Conservation (phyloP, 1,139 yeast genomes). For the Suhomyces taliae region DNA sequence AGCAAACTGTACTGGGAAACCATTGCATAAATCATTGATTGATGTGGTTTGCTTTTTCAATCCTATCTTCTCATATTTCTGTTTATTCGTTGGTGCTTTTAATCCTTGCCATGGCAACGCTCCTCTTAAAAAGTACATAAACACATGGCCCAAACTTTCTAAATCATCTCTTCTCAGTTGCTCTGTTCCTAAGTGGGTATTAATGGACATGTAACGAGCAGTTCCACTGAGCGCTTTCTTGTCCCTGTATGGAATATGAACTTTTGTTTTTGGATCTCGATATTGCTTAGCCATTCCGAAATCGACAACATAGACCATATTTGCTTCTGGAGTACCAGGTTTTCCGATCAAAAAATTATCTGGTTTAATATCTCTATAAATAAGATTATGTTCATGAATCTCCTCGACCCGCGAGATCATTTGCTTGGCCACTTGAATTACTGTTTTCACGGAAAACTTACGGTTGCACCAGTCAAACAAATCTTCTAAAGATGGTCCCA, state of each 20-base stretch:
- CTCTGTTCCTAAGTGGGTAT: slow-evolving; percentile 64
- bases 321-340: slow-evolving; percentile 63
- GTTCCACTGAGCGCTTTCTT: slow-evolving; percentile 65
- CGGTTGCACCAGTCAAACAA: slow-evolving; percentile 83
- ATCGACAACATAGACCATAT: slow-evolving; percentile 49
- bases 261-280: slow-evolving; percentile 59
- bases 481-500: slow-evolving; percentile 79
- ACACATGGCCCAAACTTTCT: slow-evolving; percentile 64
- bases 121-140: slow-evolving; percentile 63
- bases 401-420: slow-evolving; percentile 69
- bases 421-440: slow-evolving; percentile 71
- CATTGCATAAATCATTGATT: slow-evolving; percentile 65
- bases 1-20: slow-evolving; percentile 75
- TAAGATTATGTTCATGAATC: slow-evolving; percentile 67
- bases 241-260: slow-evolving; percentile 63
- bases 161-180: slow-evolving; percentile 65
- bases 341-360: slow-evolving; percentile 73
- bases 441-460: slow-evolving; percentile 65
- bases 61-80: slow-evolving; percentile 80
- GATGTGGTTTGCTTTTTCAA: slow-evolving; percentile 74
- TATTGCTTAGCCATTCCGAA: slow-evolving; percentile 71
- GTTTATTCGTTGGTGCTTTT: slow-evolving; percentile 79
- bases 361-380: slow-evolving; percentile 76
- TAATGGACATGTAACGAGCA: slow-evolving; percentile 65
- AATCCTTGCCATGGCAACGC: slow-evolving; percentile 52